Evolutionary conservation across 1,284 basidiomycete species (phyloP).

Genomic region (Austropuccinia psidii): DNA sequence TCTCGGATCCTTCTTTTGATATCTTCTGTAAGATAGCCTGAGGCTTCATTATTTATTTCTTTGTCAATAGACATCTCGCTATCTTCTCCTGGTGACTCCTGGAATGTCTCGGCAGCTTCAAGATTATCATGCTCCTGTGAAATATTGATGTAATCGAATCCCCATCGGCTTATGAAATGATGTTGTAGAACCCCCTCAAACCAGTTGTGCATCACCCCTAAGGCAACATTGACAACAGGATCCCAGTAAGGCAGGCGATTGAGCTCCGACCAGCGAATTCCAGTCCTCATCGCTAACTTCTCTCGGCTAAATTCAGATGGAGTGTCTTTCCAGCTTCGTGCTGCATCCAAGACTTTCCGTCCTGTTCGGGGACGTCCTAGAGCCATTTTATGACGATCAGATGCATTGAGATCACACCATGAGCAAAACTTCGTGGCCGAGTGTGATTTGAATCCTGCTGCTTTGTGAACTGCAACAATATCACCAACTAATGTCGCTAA

Average conservation of each 20-base stretch:
- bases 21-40: no score
- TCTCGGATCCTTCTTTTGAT: no score
- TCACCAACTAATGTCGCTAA: not conserved
- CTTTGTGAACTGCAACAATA: not conserved
- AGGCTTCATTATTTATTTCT: no score
- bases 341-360: not conserved
- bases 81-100: no score
- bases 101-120: no score
- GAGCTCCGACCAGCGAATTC: slow-evolving; percentile 11
- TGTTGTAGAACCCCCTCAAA: slow-evolving; percentile 15
- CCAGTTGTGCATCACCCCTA: slow-evolving; percentile 29
- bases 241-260: slow-evolving; percentile 16
- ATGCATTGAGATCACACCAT: no score
- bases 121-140: no score
- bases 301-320: not conserved
- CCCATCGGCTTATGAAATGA: slow-evolving; percentile 1
- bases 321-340: not conserved
- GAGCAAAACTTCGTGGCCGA: not conserved
- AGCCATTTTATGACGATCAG: no score
- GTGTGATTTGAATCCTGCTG: not conserved
- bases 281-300: not conserved
- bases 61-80: no score
- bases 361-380: no score
- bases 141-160: no score
- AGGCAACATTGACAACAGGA: not conserved